A percentile compares a stretch with the other conserved stretches of the same genome.
phyloP scores from a whole-genome alignment of 495 filamentous ascomycete genomes.

The Talaromyces stipitatus region DNA sequence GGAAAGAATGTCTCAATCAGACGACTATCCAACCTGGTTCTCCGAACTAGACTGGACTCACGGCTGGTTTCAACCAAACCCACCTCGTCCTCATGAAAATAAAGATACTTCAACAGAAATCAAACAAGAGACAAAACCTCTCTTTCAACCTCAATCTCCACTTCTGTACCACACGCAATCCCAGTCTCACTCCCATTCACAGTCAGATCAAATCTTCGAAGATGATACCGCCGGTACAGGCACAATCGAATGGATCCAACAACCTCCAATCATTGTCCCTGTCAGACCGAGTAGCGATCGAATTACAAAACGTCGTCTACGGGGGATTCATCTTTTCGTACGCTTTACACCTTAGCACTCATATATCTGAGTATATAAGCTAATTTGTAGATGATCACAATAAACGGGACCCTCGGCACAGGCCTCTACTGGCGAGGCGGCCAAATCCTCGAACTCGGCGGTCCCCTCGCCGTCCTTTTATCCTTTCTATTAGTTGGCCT shows the following conservation, averaged over 20 bases:
- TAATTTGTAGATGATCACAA: conserved; percentile 30
- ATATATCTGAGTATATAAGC: background rate
- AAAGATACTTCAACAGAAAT: background rate
- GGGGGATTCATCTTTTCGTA: conserved; percentile 38
- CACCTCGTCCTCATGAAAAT: background rate
- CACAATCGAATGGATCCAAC: background rate
- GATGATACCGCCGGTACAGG: background rate
- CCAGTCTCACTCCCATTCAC: background rate
- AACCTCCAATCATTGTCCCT: background rate
- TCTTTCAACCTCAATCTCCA: background rate
- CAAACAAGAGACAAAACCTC: background rate
- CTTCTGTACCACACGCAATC: background rate
- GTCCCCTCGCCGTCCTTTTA: conserved; percentile 35
- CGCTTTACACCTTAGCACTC: conserved; percentile 1
- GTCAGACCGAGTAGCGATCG: conserved; percentile 1
- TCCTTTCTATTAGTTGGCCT: conserved; percentile 33
- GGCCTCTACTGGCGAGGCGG: conserved; percentile 42
- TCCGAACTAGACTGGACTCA: background rate
- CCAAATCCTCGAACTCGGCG: conserved; percentile 31
- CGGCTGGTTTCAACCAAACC: background rate
- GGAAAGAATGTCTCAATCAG: background rate
- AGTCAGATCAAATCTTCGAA: background rate
- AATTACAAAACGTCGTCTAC: conserved; percentile 18
- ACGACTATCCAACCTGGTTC: background rate
- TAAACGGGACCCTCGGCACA: conserved; percentile 37